Base-by-base conservation (phyloP, 2,329 filamentous ascomycete genomes). In the Drechslerella stenobrocha region DNA sequence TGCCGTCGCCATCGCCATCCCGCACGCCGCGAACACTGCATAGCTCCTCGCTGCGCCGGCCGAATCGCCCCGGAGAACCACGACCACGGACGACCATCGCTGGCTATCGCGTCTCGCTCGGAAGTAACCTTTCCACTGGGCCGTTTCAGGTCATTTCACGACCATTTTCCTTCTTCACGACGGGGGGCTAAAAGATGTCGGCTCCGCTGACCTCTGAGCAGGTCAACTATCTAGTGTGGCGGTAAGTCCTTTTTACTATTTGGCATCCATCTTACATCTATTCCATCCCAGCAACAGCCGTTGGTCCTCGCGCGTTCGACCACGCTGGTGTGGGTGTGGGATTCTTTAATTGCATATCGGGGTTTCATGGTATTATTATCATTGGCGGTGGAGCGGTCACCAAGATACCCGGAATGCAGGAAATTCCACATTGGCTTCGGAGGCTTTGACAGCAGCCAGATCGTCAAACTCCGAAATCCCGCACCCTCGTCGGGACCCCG, bases 221-320 rank as follows among this genome's bases (percentile, higher is more conserved):
- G 55, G 63, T 67, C 63, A 67, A 67, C 63, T 67, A 67, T 32
- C 22, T 67, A 55, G 55, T 67, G 48, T 67, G 63, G 63, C 63
- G 63, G 63, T 67, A 67, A 67, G 63, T 67, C 28, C 30, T 15
- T 26, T 32, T 24, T 47, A 26, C 28, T 50, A 28, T 60, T 40
- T 46, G 7, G 45, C 28, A 56, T 22, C n/a, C n/a, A n/a, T n/a
- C n/a, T n/a, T n/a, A n/a, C n/a, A n/a, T 52, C 56, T 50, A 45
- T 52, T 50, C 45, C 32, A 35, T 22, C n/a, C 26, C 37, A 30
- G 46, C 45, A 30, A 11, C 30, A 24, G 11, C 24, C 40, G 7
- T 58, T 47, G 20, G 9, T 26, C 32, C 20, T 51, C 23, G 23
- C 40, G 15, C 30, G 20, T 45, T 56, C 55, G 52, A 67, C 55